A percentile compares a stretch with the other conserved stretches of the same genome.
Evolutionary conservation across 2,329 filamentous ascomycete genomes (phyloP).

Genomic region (Xylaria sp.): DNA sequence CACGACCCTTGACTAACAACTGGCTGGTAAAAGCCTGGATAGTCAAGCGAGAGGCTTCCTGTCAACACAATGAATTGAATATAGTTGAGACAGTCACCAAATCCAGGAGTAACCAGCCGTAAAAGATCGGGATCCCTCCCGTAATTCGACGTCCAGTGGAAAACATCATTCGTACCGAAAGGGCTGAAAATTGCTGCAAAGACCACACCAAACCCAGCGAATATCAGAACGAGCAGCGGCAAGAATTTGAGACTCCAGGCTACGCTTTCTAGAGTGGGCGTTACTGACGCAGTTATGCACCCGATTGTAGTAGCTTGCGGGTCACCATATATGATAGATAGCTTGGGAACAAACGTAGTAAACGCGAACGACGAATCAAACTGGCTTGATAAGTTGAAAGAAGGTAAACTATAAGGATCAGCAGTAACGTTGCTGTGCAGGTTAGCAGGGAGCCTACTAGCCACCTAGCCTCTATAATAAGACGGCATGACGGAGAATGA

Average conservation of each 20-base stretch:
- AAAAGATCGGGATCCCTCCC: conserved; percentile 92
- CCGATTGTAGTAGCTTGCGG: conserved; percentile 69
- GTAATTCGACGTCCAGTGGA: conserved; percentile 98
- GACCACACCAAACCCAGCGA: conserved; percentile 84
- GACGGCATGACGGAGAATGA: conserved; percentile 30
- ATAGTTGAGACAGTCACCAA: conserved; percentile 96
- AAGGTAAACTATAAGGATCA: conserved; percentile 65
- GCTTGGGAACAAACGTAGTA: conserved; percentile 78
- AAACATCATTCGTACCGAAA: conserved; percentile 90
- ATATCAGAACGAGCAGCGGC: conserved; percentile 79
- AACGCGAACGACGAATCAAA: conserved; percentile 89
- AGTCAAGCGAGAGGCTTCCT: conserved; percentile 85
- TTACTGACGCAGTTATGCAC: conserved; percentile 84
- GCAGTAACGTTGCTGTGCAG: conserved; percentile 43
- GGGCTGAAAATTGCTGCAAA: conserved; percentile 89
- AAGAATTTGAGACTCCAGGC: conserved; percentile 77
- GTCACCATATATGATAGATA: conserved; percentile 82
- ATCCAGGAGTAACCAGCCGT: conserved; percentile 91
- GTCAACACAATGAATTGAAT: conserved; percentile 92
- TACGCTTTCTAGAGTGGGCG: conserved; percentile 80
- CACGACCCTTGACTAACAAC: conserved; percentile 87
- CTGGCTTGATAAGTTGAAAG: conserved; percentile 77
- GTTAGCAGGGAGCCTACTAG: conserved; percentile 30
- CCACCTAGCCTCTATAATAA: neutral
- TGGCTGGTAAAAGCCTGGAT: conserved; percentile 95